Evolutionary conservation across 495 filamentous ascomycete species (phyloP), one percentile per base, ranked within the genome.

Genomic region (Tuber borchii): DNA sequence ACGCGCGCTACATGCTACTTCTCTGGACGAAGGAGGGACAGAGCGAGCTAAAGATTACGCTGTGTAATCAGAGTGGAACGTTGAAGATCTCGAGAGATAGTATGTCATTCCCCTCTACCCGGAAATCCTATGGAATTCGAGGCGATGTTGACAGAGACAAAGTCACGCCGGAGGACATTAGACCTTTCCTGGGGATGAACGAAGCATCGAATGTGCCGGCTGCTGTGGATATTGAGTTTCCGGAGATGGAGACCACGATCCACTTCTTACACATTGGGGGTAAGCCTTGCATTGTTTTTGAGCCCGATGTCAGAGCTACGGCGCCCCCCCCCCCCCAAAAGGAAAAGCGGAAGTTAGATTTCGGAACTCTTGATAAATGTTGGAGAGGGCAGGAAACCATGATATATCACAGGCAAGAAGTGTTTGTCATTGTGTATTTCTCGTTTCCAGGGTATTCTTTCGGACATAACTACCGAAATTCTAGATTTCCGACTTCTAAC

Each of bases 41-140:
- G 8, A 71, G 70, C 43, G 70, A 71, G 34, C 39, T 71, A 22
- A 71, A 34, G 43, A 45, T 71, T 44, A 71, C 70, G 43, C 43
- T 71, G 22, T 71, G 70, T 31, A 71, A 71, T 45, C 70, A 71
- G 17, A 71, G 43, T 40, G 70, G 70, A 17, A 71, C 26, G 6
- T 71, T 45, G 43, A 44, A 42, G 22, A n/a, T 71, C 22, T 42
- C 70, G 26, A 40, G 70, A 45, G 43, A 71, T 45, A 14, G 70
- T 71, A 45, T n/a, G 70, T 22, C 39, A 9, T 42, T 16, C 14
- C 26, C 34, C 70, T 12, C 19, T 34, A 5, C 39, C n/a, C 34
- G 10, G 39, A 45, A 7, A 3, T 7, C 26, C 39, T 19, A 3
- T 34, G 22, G 20, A n/a, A 40, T 71, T 71, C 12, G 14, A 16